Base-by-base conservation (phyloP, 768 basidiomycete species). In the Auricularia heimuer region DNA sequence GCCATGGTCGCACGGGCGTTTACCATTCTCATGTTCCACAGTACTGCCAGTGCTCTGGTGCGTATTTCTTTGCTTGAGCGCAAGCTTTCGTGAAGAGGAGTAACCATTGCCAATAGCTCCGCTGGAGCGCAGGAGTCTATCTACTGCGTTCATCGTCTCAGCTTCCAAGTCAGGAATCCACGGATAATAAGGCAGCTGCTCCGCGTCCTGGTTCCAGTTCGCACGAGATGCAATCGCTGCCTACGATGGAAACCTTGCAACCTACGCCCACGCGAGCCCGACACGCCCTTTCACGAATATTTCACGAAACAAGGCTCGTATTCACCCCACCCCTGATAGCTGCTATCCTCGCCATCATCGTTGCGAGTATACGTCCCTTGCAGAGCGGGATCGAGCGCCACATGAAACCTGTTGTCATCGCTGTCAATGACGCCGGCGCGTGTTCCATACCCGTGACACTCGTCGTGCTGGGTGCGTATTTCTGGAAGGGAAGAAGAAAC, bases 111-210 rank as follows among this genome's bases (percentile, higher is more conserved):
- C 39, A 14, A 42, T 67, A 92, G 92, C 76, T 97, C 36, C 88
- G 95, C 18, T 98, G 96, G 90, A 94, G 92, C 64, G 92, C 89
- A 73, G 94, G 94, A n/a, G 87, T 97, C 18, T 84, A 82, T 62
- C 79, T 96, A 0, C 81, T 96, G 4, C 11, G 14, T 42, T 16
- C 61, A 24, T 61, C 70, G 2, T 66, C 68, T 16, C 63, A 74
- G 12, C 61, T 66, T 34, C 51, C 54, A 44, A 54, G 62, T 8
- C 39, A 7, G 39, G 39, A 42, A 42, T 42, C 39, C 39, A 8
- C 39, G 8, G 7, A 7, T 42, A 14, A 42, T 7, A 42, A 42
- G 39, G 8, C 39, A 7, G 8, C 39, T 7, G 7, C 39, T 14
- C 39, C 29, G 29, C 45, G 54, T 42, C 64, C 65, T 35, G 51